phyloP scores from a whole-genome alignment of 2,329 filamentous ascomycete genomes.

The Cladophialophora carrionii region DNA sequence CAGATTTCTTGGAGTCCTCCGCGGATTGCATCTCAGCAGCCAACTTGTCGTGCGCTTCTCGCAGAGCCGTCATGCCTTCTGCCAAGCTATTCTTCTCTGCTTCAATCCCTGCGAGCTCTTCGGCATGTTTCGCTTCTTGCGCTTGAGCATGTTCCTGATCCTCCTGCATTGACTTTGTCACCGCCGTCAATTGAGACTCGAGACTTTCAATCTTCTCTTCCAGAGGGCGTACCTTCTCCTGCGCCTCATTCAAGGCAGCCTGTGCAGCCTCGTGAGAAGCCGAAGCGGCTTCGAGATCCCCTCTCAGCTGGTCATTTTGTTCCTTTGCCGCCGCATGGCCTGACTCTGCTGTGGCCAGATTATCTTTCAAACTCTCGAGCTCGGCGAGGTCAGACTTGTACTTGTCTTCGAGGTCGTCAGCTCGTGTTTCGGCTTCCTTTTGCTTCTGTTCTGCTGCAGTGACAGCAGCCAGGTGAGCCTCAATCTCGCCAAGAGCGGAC shows the following conservation, averaged over 20 bases:
- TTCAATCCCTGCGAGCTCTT: slow-evolving; percentile 23
- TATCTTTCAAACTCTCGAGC: slow-evolving; percentile 23
- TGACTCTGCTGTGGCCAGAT: slow-evolving; percentile 14
- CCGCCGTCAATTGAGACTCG: slow-evolving; percentile 22
- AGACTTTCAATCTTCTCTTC: slow-evolving; percentile 17
- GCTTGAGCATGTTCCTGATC: slow-evolving; percentile 25
- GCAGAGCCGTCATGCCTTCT: background rate
- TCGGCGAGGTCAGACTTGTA: slow-evolving; percentile 19
- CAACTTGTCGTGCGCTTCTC: slow-evolving; percentile 1
- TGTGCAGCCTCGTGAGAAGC: slow-evolving; percentile 21
- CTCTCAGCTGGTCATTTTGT: slow-evolving; percentile 18
- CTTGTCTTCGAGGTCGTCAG: slow-evolving; percentile 11
- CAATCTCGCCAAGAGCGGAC: background rate
- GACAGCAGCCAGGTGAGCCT: background rate
- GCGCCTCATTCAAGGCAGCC: slow-evolving; percentile 20
- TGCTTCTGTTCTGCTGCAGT: slow-evolving; percentile 1
- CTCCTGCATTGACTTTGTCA: slow-evolving; percentile 48
- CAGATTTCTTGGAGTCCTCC: slow-evolving; percentile 1
- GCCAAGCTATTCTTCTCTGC: slow-evolving; percentile 23
- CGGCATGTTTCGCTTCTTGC: slow-evolving; percentile 16
- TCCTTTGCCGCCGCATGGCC: slow-evolving; percentile 16
- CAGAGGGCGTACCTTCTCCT: slow-evolving; percentile 15
- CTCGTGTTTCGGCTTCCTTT: background rate
- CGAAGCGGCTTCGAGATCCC: slow-evolving; percentile 17
- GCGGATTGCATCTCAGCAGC: slow-evolving; percentile 2